Evolutionary conservation across 257 asterid genomes (phyloP).

Genomic region (Phtheirospermum japonicum): DNA sequence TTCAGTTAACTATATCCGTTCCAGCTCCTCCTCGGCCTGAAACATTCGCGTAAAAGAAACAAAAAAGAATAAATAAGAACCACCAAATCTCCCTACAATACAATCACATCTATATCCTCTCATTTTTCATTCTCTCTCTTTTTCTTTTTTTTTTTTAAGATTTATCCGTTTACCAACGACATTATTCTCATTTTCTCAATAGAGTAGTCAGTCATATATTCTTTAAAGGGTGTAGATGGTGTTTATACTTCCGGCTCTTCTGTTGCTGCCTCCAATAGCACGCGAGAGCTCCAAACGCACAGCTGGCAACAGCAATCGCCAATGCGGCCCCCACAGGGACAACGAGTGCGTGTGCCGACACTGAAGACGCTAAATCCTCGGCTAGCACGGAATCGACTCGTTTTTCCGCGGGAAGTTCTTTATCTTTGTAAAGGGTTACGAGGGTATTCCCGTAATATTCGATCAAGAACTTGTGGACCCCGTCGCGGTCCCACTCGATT

Average conservation of each 20-base stretch:
- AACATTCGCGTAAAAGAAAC: conserved; percentile 42
- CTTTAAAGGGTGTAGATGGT: conserved; percentile 69
- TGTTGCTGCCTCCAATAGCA: conserved; percentile 97
- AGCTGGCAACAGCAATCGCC: conserved; percentile 94
- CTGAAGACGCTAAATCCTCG: conserved; percentile 53
- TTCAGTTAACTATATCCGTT: conserved; percentile 48
- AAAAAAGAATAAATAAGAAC: conserved; percentile 43
- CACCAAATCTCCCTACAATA: conserved; percentile 39
- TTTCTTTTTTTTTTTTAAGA: conserved; percentile 4
- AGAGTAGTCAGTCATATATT: conserved; percentile 41
- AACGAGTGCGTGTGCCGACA: conserved; percentile 53
- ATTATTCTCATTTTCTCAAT: conserved; percentile 16
- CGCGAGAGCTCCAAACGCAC: conserved; percentile 89
- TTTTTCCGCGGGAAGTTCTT: conserved; percentile 41
- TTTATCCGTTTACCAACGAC: conserved; percentile 15
- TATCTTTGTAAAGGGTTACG: conserved; percentile 47
- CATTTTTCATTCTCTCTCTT: conserved; percentile 9
- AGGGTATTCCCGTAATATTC: conserved; percentile 64
- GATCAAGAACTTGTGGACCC: conserved; percentile 59
- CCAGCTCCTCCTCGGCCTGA: conserved; percentile 95
- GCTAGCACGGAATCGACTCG: conserved; percentile 20
- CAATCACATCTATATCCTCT: conserved; percentile 29
- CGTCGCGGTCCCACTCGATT: conserved; percentile 56
- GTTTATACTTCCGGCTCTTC: conserved; percentile 90
- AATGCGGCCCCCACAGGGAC: conserved; percentile 95